Evolutionary conservation across 805 yeast species (phyloP).

Genomic region (Suhomyces sp.): DNA sequence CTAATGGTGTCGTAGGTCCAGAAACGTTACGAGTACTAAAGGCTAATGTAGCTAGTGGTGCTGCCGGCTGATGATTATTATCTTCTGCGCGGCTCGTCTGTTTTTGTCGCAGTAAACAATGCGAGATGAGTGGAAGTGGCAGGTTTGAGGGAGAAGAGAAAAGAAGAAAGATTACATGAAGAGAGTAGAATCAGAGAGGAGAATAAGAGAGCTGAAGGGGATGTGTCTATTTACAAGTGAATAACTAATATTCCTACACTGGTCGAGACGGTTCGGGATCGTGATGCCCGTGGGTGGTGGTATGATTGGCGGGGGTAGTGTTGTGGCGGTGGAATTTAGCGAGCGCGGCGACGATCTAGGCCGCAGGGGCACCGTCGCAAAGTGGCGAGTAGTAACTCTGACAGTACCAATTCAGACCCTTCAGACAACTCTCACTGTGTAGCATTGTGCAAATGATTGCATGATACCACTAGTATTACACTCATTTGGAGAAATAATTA

Average conservation of each 20-base stretch:
- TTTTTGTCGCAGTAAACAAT: neutral
- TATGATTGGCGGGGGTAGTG: neutral
- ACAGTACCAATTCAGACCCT: too few species aligned
- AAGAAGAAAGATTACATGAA: too few species aligned
- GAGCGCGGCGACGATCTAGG: neutral
- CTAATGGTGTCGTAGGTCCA: neutral
- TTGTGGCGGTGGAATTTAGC: neutral
- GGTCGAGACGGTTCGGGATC: neutral
- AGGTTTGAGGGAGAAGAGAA: neutral
- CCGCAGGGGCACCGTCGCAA: neutral
- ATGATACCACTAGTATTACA: too few species aligned
- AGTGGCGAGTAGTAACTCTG: neutral
- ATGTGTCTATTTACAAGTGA: too few species aligned
- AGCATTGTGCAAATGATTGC: too few species aligned
- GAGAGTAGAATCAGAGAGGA: too few species aligned
- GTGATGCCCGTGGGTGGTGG: neutral
- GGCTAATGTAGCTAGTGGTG: neutral
- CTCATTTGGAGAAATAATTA: too few species aligned
- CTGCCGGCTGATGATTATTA: neutral
- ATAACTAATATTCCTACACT: neutral
- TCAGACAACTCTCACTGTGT: too few species aligned
- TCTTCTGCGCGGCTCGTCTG: neutral
- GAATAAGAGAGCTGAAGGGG: too few species aligned
- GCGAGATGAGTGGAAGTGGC: neutral
- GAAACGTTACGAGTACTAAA: neutral